Conservation (phyloP, 2,329 filamentous ascomycete species). For the Pseudopithomyces chartarum region DNA sequence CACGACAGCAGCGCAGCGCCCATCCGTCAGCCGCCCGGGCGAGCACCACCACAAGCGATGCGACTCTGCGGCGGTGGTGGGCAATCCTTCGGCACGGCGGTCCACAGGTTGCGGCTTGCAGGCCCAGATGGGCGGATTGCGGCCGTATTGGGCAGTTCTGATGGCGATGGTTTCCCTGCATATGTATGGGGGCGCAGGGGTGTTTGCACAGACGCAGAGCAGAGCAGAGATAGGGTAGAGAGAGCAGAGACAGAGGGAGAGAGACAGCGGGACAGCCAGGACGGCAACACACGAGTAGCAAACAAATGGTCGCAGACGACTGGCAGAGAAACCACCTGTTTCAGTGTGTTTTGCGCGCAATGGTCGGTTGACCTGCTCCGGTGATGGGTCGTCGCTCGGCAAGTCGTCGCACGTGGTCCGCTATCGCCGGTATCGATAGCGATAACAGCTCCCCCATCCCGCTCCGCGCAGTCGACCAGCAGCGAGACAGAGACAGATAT, state of each 20-base stretch:
- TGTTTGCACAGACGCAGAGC: too few species aligned
- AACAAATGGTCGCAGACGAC: constrained; percentile 8
- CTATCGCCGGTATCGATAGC: constrained; percentile 9
- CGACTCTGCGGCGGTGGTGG: background rate
- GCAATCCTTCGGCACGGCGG: constrained; percentile 2
- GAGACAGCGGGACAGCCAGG: background rate
- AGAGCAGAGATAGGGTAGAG: too few species aligned
- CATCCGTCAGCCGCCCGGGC: too few species aligned
- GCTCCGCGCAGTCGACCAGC: background rate
- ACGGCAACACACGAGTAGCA: background rate
- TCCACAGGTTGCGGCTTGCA: constrained; percentile 6
- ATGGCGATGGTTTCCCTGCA: constrained; percentile 31
- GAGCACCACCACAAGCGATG: too few species aligned
- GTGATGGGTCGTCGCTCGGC: background rate
- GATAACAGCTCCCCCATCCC: constrained; percentile 5
- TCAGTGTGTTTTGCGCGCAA: constrained; percentile 5
- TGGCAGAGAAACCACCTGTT: constrained; percentile 9
- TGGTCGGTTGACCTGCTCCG: constrained; percentile 19
- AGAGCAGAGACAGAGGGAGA: too few species aligned
- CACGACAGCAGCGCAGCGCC: background rate
- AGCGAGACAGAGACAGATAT: too few species aligned
- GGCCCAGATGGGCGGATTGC: constrained; percentile 24
- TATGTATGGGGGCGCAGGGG: constrained; percentile 17
- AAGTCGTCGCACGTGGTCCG: constrained; percentile 18
- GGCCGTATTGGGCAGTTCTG: constrained; percentile 11